A percentile compares a stretch with the other conserved stretches of the same genome.
phyloP scores from a whole-genome alignment of 73 alveolate genomes.

The Stentor coeruleus region DNA sequence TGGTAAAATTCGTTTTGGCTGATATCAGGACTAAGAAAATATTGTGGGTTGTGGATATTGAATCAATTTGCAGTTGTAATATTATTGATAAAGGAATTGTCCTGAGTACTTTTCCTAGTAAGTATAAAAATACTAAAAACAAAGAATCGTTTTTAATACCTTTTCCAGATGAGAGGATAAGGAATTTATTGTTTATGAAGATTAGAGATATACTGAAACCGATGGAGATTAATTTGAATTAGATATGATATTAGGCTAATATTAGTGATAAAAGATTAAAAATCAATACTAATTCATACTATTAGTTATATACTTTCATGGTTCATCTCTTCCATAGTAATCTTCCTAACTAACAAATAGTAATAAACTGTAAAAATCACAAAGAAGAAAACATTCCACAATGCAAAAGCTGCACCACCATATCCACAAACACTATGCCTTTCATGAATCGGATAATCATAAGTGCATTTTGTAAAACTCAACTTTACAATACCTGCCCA shows the following conservation, averaged over 20 bases:
- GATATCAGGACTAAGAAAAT: slow-evolving; percentile 7
- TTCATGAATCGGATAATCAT: background rate
- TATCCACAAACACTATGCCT: background rate
- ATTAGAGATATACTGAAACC: slow-evolving; percentile 1
- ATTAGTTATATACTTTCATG: no score
- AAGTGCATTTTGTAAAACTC: background rate
- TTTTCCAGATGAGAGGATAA: background rate
- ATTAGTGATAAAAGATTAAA: no score
- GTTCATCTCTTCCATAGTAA: background rate
- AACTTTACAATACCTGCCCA: background rate
- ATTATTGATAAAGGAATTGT: slow-evolving; percentile 15
- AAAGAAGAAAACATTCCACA: background rate
- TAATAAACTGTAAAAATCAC: no score
- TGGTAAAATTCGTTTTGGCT: background rate
- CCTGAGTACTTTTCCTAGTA: background rate
- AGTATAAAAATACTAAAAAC: background rate
- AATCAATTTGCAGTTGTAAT: background rate
- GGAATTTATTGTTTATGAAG: background rate
- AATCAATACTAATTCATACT: no score
- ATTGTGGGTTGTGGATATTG: slow-evolving; percentile 7
- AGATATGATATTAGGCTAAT: no score
- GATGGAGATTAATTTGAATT: background rate
- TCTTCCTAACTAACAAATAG: background rate
- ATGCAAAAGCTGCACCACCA: background rate
- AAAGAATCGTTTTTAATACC: slow-evolving; percentile 16